Evolutionary conservation across 2,329 filamentous ascomycete species (phyloP).

Genomic region (Alternaria gaisen): DNA sequence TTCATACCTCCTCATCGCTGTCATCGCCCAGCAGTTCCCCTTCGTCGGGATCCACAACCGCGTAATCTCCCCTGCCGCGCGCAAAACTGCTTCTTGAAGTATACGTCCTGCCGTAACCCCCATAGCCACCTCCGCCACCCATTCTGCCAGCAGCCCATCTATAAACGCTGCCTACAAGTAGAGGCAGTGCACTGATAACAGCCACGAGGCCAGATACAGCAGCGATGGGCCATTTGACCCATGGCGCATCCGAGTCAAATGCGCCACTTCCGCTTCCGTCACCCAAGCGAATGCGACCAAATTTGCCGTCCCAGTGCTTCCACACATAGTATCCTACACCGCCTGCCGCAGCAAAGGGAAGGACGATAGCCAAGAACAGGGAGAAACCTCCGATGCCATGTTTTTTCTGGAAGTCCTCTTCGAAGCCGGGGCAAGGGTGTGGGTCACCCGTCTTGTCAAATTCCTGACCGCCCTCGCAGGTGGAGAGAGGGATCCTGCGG

Average conservation of each 20-base stretch:
- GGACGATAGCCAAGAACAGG: constrained; percentile 84
- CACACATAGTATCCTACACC: constrained; percentile 85
- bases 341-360: constrained; percentile 76
- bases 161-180: constrained; percentile 78
- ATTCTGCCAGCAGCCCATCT: constrained; percentile 64
- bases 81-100: constrained; percentile 91
- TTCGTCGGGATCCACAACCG: constrained; percentile 89
- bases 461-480: constrained; percentile 79
- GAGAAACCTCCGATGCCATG: constrained; percentile 73
- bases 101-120: constrained; percentile 65
- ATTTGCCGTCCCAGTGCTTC: constrained; percentile 85
- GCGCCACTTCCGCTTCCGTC: constrained; percentile 58
- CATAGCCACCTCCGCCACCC: constrained; percentile 56
- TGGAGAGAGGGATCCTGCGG: constrained; percentile 87
- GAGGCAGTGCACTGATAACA: constrained; percentile 64
- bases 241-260: constrained; percentile 73
- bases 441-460: constrained; percentile 72
- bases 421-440: constrained; percentile 77
- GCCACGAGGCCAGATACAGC: constrained; percentile 64
- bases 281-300: constrained; percentile 87
- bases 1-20: constrained; percentile 83
- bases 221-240: constrained; percentile 77
- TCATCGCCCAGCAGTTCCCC: constrained; percentile 93
- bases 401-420: constrained; percentile 81
- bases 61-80: constrained; percentile 85